Evolutionary conservation across 257 asterid genomes (phyloP).

Genomic region (Solanum sparsipilum): DNA sequence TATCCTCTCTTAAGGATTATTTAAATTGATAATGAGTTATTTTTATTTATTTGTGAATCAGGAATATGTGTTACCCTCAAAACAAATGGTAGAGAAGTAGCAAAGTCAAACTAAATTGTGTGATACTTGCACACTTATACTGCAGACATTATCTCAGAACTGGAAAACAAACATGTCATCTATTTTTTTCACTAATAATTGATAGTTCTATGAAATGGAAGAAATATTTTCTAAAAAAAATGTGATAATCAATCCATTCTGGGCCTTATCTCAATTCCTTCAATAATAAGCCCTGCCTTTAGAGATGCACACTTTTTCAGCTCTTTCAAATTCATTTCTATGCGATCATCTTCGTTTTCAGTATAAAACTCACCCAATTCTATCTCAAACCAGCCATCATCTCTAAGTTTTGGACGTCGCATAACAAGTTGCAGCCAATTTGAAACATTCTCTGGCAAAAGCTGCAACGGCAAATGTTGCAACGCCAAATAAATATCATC

Average conservation of each 20-base stretch:
- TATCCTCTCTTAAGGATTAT: no score
- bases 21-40: no score
- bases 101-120: no score
- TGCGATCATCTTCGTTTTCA: background rate
- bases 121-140: no score
- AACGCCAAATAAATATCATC: background rate
- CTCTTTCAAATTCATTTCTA: background rate
- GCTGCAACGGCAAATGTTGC: background rate
- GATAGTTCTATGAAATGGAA: background rate
- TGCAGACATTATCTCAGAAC: background rate
- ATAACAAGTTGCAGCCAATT: background rate
- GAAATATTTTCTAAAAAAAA: no score
- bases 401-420: background rate
- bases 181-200: background rate
- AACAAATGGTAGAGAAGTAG: no score
- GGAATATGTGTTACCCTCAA: no score
- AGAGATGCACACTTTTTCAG: background rate
- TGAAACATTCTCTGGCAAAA: background rate
- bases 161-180: background rate
- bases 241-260: background rate
- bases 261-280: background rate
- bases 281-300: background rate
- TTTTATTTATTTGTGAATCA: no score
- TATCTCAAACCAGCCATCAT: background rate
- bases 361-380: background rate